These are phyloP conservation scores for Yamadazyma atmosphaerica DNA, from an alignment of 1,139 yeast genomes.

Conservation along the genomic window DNA sequence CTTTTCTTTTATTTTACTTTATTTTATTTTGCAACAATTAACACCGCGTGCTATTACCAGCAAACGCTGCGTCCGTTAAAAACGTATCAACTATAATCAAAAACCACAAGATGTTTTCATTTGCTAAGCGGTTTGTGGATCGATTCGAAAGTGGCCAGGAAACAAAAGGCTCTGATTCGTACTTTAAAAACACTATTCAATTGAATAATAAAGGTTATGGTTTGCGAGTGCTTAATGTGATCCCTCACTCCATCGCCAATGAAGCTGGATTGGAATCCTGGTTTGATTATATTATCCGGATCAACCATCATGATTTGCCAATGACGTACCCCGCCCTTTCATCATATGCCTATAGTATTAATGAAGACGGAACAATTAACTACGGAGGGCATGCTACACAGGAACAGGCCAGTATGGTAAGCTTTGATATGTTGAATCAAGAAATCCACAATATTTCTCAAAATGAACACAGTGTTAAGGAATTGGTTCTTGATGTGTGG, in stretches of 20 bases:
- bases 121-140: conserved; percentile 82
- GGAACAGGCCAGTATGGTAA: conserved; percentile 40
- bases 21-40: not conserved
- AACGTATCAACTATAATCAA: too few relatives aligned
- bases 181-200: conserved; percentile 47
- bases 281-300: conserved; percentile 80
- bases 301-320: conserved; percentile 75
- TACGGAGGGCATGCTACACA: conserved; percentile 37
- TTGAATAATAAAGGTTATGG: conserved; percentile 46
- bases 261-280: conserved; percentile 63
- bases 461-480: conserved; percentile 25
- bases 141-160: conserved; percentile 58
- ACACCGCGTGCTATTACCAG: not conserved
- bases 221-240: conserved; percentile 40
- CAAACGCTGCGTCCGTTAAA: not conserved
- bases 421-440: conserved; percentile 33
- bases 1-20: too few relatives aligned
- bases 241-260: conserved; percentile 42
- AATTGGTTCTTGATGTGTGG: conserved; percentile 72
- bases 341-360: conserved; percentile 32
- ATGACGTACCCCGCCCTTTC: conserved; percentile 41
- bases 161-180: conserved; percentile 44
- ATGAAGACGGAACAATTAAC: conserved; percentile 45
- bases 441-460: conserved; percentile 35
- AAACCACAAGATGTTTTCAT: conserved; percentile 86